Evolutionary conservation across 2,329 filamentous ascomycete genomes (phyloP).

Genomic region (Arthrinium puccinioides): DNA sequence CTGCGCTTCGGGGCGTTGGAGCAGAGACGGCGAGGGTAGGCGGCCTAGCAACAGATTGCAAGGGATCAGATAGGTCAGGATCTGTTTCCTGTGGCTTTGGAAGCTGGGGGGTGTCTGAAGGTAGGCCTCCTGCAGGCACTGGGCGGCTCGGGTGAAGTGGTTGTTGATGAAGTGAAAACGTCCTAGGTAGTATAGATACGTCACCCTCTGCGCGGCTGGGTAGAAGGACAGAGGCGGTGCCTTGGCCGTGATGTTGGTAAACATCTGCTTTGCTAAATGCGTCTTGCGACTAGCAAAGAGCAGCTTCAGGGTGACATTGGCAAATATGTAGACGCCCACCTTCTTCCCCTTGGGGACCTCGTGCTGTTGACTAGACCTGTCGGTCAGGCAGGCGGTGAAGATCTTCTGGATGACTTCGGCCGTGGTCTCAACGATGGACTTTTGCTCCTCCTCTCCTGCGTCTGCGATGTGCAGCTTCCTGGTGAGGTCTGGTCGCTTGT

Average conservation of each 20-base stretch:
- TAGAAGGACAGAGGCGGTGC: constrained; percentile 77
- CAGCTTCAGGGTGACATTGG: constrained; percentile 82
- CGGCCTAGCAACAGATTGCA: constrained; percentile 79
- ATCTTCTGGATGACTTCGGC: constrained; percentile 86
- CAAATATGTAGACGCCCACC: constrained; percentile 82
- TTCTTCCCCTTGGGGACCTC: constrained; percentile 76
- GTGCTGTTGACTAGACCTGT: constrained; percentile 61
- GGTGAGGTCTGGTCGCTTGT: constrained; percentile 71
- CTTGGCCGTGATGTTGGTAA: constrained; percentile 77
- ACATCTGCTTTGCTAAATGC: constrained; percentile 78
- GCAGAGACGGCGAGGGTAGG: constrained; percentile 62
- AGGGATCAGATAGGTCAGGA: constrained; percentile 78
- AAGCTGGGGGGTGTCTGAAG: constrained; percentile 56
- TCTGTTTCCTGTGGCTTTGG: constrained; percentile 66
- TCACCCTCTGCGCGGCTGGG: constrained; percentile 79
- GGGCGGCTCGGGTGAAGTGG: constrained; percentile 70
- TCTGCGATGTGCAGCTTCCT: constrained; percentile 49
- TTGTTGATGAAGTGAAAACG: constrained; percentile 82
- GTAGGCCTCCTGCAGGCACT: constrained; percentile 74
- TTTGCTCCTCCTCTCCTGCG: constrained; percentile 61
- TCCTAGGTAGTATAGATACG: constrained; percentile 90
- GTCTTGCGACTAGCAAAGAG: constrained; percentile 80
- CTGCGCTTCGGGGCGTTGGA: constrained; percentile 63
- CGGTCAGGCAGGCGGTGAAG: constrained; percentile 83
- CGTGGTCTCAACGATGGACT: constrained; percentile 75